phyloP scores from a whole-genome alignment of 1,284 basidiomycete genomes.

The Stereum hirsutum region DNA sequence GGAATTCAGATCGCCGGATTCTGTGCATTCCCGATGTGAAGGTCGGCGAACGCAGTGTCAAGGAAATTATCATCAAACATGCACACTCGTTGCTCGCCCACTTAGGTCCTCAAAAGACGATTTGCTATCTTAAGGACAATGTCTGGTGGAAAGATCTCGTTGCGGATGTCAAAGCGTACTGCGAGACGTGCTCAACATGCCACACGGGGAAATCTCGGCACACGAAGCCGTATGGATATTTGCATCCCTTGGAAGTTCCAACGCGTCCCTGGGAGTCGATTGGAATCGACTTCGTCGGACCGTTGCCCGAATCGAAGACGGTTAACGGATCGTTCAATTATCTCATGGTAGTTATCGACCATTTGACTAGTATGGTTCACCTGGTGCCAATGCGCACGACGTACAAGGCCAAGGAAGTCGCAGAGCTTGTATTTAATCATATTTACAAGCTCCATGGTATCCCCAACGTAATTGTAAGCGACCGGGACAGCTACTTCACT shows the following conservation, averaged over 20 bases:
- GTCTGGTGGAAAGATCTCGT: slow-evolving; percentile 22
- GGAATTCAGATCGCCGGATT: neutral
- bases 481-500: slow-evolving; percentile 33
- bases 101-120: slow-evolving; percentile 18
- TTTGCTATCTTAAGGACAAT: slow-evolving; percentile 16
- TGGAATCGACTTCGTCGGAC: slow-evolving; percentile 28
- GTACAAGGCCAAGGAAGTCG: slow-evolving; percentile 25
- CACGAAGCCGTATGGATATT: slow-evolving; percentile 17
- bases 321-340: slow-evolving; percentile 19
- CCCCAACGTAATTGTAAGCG: slow-evolving; percentile 28
- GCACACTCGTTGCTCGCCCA: slow-evolving; percentile 22
- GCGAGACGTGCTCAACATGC: slow-evolving; percentile 18
- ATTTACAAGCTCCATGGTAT: slow-evolving; percentile 32
- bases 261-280: slow-evolving; percentile 20
- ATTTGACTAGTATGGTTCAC: slow-evolving; percentile 24
- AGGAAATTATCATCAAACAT: slow-evolving; percentile 19
- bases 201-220: slow-evolving; percentile 16
- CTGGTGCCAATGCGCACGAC: slow-evolving; percentile 18
- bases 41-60: slow-evolving; percentile 10
- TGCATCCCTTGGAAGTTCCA: slow-evolving; percentile 16
- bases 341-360: slow-evolving; percentile 23
- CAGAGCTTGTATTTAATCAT: slow-evolving; percentile 28
- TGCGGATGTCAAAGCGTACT: slow-evolving; percentile 16
- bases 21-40: slow-evolving; percentile 20
- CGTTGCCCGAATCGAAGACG: slow-evolving; percentile 20